Percentiles rank a stretch among this genome's conserved stretches.
Evolutionary conservation across 768 basidiomycete species (phyloP).

Genomic region (Tubosaeta sp.): DNA sequence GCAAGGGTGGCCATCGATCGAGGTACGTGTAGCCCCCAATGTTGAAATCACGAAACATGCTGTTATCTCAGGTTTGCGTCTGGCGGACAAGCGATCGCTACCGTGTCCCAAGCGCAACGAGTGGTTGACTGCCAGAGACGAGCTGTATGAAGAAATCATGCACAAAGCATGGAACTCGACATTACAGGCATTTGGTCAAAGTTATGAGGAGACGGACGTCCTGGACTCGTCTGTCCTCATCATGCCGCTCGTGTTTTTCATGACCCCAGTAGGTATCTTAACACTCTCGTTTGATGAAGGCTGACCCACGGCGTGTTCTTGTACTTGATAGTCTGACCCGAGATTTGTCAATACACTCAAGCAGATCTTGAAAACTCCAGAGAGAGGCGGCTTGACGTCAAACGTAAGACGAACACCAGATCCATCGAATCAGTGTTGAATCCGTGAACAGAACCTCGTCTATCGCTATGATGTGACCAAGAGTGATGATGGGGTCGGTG

Average conservation of each 20-base stretch:
- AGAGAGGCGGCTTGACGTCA: conserved; percentile 86
- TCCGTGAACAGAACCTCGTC: conserved; percentile 60
- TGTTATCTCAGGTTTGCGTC: conserved; percentile 58
- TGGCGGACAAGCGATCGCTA: conserved; percentile 92
- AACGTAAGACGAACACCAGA: conserved; percentile 44
- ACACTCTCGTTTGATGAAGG: not conserved
- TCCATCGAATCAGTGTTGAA: conserved; percentile 5
- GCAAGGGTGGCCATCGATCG: conserved; percentile 90
- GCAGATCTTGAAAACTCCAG: conserved; percentile 79
- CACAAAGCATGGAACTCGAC: conserved; percentile 78
- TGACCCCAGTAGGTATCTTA: conserved; percentile 56
- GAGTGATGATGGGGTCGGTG: conserved; percentile 91
- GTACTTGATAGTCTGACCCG: conserved; percentile 63
- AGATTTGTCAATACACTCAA: conserved; percentile 84
- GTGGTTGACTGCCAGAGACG: conserved; percentile 77
- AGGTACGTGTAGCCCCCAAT: conserved; percentile 39
- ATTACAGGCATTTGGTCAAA: conserved; percentile 73
- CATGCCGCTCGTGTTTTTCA: conserved; percentile 93
- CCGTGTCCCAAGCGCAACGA: conserved; percentile 70
- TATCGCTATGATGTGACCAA: conserved; percentile 87
- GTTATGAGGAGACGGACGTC: conserved; percentile 80
- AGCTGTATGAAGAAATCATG: conserved; percentile 93
- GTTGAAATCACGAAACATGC: not conserved
- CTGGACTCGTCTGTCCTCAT: conserved; percentile 87
- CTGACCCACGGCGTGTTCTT: not conserved